phyloP scores from a whole-genome alignment of 495 filamentous ascomycete genomes.

The Penicillium turbatum region DNA sequence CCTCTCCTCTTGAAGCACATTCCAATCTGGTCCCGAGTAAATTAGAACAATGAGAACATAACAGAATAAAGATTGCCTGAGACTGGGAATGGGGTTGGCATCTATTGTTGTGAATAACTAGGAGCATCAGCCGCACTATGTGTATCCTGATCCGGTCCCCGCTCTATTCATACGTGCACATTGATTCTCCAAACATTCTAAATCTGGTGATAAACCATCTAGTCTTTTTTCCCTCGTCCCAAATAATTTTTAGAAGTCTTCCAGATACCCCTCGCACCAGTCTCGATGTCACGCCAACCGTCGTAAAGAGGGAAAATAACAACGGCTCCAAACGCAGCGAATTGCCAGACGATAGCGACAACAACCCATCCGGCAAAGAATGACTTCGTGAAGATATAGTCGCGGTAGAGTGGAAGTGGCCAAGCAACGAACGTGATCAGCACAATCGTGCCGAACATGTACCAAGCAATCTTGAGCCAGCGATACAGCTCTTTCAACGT shows the following conservation, averaged over 20 bases:
- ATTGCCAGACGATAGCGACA: constrained; percentile 46
- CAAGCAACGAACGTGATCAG: constrained; percentile 39
- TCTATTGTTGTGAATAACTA: too few species aligned
- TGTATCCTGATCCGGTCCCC: too few species aligned
- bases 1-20: too few species aligned
- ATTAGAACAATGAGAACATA: too few species aligned
- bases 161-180: too few species aligned
- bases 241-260: constrained; percentile 9
- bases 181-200: too few species aligned
- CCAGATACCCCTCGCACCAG: constrained; percentile 27
- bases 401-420: constrained; percentile 43
- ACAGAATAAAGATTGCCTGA: too few species aligned
- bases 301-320: constrained; percentile 46
- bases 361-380: constrained; percentile 47
- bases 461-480: constrained; percentile 38
- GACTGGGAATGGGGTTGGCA: too few species aligned
- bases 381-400: constrained; percentile 42
- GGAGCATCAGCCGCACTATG: too few species aligned
- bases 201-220: neutral
- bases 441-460: constrained; percentile 36
- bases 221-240: neutral
- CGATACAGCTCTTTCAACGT: constrained; percentile 31
- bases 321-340: constrained; percentile 38
- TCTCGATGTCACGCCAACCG: constrained; percentile 34
- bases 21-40: too few species aligned